Evolutionary conservation across 257 asterid genomes (phyloP).

Genomic region (Rehmannia glutinosa): DNA sequence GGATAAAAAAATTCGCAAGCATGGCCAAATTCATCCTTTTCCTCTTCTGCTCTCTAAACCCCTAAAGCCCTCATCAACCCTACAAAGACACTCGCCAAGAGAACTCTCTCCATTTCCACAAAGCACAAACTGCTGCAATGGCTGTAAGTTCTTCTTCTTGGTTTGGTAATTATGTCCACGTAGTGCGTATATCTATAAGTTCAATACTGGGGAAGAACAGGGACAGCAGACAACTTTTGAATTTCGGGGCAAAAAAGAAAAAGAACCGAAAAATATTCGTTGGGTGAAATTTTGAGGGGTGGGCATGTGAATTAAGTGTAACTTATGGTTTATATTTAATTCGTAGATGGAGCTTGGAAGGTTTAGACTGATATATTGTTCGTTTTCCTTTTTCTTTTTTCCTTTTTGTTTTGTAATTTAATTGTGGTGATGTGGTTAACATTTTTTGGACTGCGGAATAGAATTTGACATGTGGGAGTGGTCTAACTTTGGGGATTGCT

Average conservation of each 20-base stretch:
- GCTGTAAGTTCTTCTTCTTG: conserved; percentile 6
- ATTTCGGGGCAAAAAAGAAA: too few relatives aligned
- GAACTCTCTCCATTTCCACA: background rate
- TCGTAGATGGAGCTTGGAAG: background rate
- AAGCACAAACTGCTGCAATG: background rate
- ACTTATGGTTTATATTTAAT: background rate
- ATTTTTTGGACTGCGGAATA: too few relatives aligned
- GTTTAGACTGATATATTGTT: background rate
- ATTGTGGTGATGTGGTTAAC: too few relatives aligned
- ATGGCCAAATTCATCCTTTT: background rate
- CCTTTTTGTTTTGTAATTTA: background rate
- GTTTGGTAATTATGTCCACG: background rate
- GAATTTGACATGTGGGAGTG: background rate
- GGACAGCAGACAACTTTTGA: background rate
- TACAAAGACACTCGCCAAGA: background rate
- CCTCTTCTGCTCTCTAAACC: background rate
- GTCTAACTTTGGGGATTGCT: background rate
- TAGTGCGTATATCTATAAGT: background rate
- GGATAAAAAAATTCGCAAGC: too few relatives aligned
- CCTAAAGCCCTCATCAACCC: background rate
- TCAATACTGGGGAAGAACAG: background rate
- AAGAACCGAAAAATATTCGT: too few relatives aligned
- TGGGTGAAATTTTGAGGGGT: too few relatives aligned
- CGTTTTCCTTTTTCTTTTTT: background rate
- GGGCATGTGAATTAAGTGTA: background rate